These are phyloP conservation scores for Exophiala aquamarina DNA, from an alignment of 2,329 filamentous ascomycete species.

Conservation along the genomic window DNA sequence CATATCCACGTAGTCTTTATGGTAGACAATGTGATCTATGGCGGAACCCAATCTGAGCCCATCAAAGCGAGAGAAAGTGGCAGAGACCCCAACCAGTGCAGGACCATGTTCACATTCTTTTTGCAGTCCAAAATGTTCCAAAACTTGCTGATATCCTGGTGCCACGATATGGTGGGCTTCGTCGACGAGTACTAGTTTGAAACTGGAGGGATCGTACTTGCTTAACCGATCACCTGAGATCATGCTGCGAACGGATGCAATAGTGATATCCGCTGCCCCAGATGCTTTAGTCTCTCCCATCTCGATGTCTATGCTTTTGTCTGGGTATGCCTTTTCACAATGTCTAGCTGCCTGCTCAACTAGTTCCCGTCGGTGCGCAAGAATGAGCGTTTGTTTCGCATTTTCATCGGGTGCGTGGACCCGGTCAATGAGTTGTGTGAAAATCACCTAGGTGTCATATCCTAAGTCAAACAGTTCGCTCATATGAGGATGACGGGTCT, in stretches of 20 bases:
- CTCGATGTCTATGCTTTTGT: constrained; percentile 81
- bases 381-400: constrained; percentile 78
- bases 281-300: constrained; percentile 79
- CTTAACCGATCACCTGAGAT: constrained; percentile 71
- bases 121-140: constrained; percentile 76
- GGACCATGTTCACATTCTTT: constrained; percentile 53
- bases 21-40: constrained; percentile 95
- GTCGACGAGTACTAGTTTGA: constrained; percentile 91
- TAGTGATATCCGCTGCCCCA: constrained; percentile 84
- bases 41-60: constrained; percentile 77
- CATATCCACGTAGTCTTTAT: constrained; percentile 80
- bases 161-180: constrained; percentile 97
- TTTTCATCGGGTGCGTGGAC: constrained; percentile 57
- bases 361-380: constrained; percentile 88
- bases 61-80: constrained; percentile 76
- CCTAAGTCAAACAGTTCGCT: not conserved
- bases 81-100: constrained; percentile 84
- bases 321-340: constrained; percentile 76
- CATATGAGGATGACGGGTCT: not conserved
- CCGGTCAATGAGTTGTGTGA: constrained; percentile 88
- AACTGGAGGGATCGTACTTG: constrained; percentile 76
- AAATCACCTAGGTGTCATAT: constrained; percentile 67
- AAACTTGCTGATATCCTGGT: constrained; percentile 69
- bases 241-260: constrained; percentile 87
- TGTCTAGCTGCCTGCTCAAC: constrained; percentile 91